phyloP scores from a whole-genome alignment of 192 early-diverging fungal genomes.

The Linnemannia zychae region DNA sequence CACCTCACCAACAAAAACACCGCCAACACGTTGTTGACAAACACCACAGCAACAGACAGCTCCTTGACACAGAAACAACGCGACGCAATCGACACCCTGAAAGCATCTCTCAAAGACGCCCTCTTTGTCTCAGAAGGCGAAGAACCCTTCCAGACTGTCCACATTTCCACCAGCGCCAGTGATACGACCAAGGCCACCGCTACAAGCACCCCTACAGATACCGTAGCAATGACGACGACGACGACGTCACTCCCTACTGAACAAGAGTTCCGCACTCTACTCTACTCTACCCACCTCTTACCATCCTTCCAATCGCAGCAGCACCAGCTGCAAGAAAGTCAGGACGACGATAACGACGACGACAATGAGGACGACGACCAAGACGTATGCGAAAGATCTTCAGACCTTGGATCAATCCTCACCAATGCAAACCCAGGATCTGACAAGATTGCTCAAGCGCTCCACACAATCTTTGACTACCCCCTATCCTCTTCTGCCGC shows the following conservation, averaged over 20 bases:
- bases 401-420: conserved; percentile 1
- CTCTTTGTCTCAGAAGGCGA: conserved; percentile 51
- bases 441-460: conserved; percentile 14
- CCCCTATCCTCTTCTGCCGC: not conserved
- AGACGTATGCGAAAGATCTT: conserved; percentile 16
- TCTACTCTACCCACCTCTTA: not conserved
- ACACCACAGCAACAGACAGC: not conserved
- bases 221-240: not conserved
- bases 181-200: not conserved
- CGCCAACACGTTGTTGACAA: not conserved
- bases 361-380: conserved; percentile 6
- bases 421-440: conserved; percentile 26
- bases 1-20: not conserved
- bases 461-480: conserved; percentile 21
- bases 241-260: conserved; percentile 14
- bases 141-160: conserved; percentile 33
- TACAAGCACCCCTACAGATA: no score
- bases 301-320: not conserved
- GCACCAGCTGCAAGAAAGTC: not conserved
- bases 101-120: conserved; percentile 19
- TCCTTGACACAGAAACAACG: conserved; percentile 16
- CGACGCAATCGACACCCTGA: conserved; percentile 18
- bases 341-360: not conserved
- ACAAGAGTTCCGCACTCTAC: conserved; percentile 9
- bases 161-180: conserved; percentile 12